Conservation (phyloP, 2,329 filamentous ascomycete genomes). For the Apiospora aurea region DNA sequence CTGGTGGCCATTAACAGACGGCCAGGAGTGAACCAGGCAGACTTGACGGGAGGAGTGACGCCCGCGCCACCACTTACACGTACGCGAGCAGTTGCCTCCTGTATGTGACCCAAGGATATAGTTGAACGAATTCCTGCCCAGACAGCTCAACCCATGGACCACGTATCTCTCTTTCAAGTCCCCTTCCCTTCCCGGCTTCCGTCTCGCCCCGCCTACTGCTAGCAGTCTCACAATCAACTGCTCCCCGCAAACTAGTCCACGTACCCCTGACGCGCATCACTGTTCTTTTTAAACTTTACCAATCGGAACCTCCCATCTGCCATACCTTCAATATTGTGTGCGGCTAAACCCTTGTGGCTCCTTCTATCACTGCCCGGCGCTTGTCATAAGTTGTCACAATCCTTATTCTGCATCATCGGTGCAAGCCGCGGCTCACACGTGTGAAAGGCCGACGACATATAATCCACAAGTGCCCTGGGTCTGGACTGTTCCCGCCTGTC, state of each 20-base stretch:
- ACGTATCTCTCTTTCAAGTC: not conserved
- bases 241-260: constrained; percentile 1
- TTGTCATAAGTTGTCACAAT: constrained; percentile 1
- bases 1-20: not conserved
- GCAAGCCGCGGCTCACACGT: not conserved
- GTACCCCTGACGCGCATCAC: not conserved
- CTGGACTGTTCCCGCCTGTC: constrained; percentile 1
- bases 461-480: not conserved
- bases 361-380: not conserved
- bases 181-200: not conserved
- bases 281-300: not conserved
- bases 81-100: not conserved
- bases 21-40: not conserved
- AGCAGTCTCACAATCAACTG: not conserved
- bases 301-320: constrained; percentile 5
- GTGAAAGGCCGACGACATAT: constrained; percentile 1
- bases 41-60: not conserved
- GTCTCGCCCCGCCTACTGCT: not conserved
- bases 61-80: not conserved
- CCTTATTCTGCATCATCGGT: not conserved
- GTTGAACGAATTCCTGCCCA: not conserved
- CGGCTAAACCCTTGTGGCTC: not conserved
- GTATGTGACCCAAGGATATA: not conserved
- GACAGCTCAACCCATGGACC: not conserved
- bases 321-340: not conserved